Base-by-base conservation (phyloP, 1,284 basidiomycete species). In the Trametes sp. region DNA sequence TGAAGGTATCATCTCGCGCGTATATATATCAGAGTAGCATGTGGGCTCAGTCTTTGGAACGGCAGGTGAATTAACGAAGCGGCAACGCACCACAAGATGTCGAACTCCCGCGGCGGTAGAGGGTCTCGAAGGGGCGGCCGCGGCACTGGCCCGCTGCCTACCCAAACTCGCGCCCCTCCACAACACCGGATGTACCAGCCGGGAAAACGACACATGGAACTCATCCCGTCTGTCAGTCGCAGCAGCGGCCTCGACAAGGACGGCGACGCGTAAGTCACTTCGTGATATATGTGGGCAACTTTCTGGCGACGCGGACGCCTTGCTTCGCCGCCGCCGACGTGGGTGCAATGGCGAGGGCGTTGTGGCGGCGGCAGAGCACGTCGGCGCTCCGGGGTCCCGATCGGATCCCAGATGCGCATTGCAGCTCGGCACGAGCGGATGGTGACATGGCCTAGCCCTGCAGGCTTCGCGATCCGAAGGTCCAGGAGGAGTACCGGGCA, bases 231-330 rank as follows among this genome's bases (percentile, higher is more conserved):
- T 2, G 83, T 91, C 49, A 92, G 89, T 68, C 81, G 89, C 48
- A 90, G 88, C 69, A 87, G 89, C 66, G 89, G 90, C 8, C 71
- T 91, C 11, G 87, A 87, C 67, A 85, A 83, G 67, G 88, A 85
- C 63, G 89, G 90, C 35, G 87, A 91, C 75, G 81, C 83, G 90
- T 91, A 73, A 82, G 89, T 68, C 11, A 9, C 14, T 11, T 26
- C n/a, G 10, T 28, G 21, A 9, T 24, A 6, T 6, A 33, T 23
- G n/a, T 8, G 10, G 23, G 3, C n/a, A n/a, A 45, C 21, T 11
- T 23, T 10, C 11, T 8, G 10, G 24, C 11, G 9, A 5, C 23
- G 23, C 44, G 11, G 24, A 9, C 44, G 5, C 44, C 11, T 14
- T 24, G 45, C 45, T 14, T 24, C 10, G 45, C 45, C n/a, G 9